Evolutionary conservation across 1,139 yeast genomes (phyloP).

Genomic region (Geotrichum histeridarum): DNA sequence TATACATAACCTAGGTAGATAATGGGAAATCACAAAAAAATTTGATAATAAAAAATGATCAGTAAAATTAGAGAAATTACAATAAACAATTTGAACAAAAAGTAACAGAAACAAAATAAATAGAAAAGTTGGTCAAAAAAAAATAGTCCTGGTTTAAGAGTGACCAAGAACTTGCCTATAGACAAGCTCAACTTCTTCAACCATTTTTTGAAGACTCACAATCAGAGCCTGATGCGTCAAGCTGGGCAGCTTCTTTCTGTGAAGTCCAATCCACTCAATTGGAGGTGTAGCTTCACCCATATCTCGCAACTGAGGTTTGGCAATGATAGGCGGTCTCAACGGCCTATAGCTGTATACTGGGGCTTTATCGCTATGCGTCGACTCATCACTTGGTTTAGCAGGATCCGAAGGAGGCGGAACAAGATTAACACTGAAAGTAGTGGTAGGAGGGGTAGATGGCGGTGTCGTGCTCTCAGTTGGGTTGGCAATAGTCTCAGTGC

Average conservation of each 20-base stretch:
- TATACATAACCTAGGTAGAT: not conserved
- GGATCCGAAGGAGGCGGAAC: too few species aligned
- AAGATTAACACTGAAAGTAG: too few species aligned
- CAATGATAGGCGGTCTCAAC: conserved; percentile 70
- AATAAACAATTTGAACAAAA: not conserved
- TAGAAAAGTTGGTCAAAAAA: not conserved
- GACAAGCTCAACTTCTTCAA: conserved; percentile 49
- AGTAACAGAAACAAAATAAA: not conserved
- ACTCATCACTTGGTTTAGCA: too few species aligned
- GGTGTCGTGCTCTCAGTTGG: too few species aligned
- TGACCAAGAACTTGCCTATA: conserved; percentile 28
- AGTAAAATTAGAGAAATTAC: not conserved
- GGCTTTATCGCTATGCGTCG: not conserved
- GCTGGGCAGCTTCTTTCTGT: conserved; percentile 77
- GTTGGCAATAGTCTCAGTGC: not conserved
- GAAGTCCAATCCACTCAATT: conserved; percentile 93
- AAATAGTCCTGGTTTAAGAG: conserved; percentile 17
- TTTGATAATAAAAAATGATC: not conserved
- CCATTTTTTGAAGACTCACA: conserved; percentile 65
- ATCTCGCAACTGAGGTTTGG: conserved; percentile 83
- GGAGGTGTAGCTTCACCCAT: conserved; percentile 98
- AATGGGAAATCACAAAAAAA: not conserved
- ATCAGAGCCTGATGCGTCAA: conserved; percentile 77
- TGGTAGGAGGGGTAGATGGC: too few species aligned
- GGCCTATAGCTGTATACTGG: conserved; percentile 57